A percentile compares a stretch with the other conserved stretches of the same genome.
These are phyloP conservation scores for Fusarium phyllophilum DNA, from an alignment of 2,329 filamentous ascomycete species.

Conservation along the genomic window DNA sequence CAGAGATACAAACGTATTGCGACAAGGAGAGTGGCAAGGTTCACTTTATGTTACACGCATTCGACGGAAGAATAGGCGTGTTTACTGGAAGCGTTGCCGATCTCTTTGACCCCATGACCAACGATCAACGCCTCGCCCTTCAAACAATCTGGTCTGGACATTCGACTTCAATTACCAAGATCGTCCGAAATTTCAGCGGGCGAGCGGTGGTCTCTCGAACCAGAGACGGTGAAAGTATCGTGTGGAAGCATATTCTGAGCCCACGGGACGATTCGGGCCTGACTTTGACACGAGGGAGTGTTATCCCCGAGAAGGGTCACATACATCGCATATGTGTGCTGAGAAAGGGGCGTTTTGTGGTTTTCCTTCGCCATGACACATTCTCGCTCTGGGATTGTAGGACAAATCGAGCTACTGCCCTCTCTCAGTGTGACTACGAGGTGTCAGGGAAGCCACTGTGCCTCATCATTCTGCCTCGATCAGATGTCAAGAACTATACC, in stretches of 20 bases:
- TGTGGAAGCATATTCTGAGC: conserved; percentile 78
- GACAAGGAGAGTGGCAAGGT: conserved; percentile 71
- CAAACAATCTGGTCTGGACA: conserved; percentile 85
- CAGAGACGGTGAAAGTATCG: conserved; percentile 78
- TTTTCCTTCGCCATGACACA: conserved; percentile 78
- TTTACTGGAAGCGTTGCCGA: conserved; percentile 82
- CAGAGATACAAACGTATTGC: conserved; percentile 79
- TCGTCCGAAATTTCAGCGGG: conserved; percentile 86
- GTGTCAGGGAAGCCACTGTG: conserved; percentile 79
- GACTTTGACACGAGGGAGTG: conserved; percentile 71
- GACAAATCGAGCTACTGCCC: conserved; percentile 63
- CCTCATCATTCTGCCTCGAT: conserved; percentile 76
- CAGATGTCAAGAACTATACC: conserved; percentile 65
- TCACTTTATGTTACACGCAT: conserved; percentile 81
- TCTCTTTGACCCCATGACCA: conserved; percentile 78
- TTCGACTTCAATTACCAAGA: conserved; percentile 81
- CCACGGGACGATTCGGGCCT: conserved; percentile 51
- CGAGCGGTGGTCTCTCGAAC: conserved; percentile 84
- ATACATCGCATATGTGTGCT: conserved; percentile 85
- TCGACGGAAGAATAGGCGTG: conserved; percentile 85
- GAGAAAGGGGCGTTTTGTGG: conserved; percentile 79
- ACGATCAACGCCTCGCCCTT: conserved; percentile 67
- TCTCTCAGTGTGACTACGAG: conserved; percentile 63
- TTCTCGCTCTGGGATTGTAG: conserved; percentile 86
- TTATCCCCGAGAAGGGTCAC: conserved; percentile 72